Evolutionary conservation across 257 asterid species (phyloP).

Genomic region (Nicotiana benthamiana): DNA sequence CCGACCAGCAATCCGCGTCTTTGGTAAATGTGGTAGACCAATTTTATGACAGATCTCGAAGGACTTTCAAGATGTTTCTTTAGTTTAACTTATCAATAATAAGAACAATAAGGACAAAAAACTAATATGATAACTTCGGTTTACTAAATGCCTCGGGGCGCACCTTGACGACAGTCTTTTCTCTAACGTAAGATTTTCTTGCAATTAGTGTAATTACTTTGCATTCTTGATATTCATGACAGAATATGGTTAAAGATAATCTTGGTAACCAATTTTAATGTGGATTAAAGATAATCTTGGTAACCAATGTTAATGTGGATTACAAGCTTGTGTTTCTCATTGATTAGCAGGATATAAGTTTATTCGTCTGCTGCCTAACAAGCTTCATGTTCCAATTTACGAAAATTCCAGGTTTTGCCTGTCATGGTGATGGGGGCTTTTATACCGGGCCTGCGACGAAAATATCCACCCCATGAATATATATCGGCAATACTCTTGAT

Average conservation of each 20-base stretch:
- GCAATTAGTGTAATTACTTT: background rate
- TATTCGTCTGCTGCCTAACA: background rate
- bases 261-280: background rate
- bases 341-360: background rate
- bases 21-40: background rate
- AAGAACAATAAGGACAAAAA: background rate
- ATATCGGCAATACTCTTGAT: slow-evolving; percentile 76
- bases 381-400: background rate
- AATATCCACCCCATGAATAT: slow-evolving; percentile 77
- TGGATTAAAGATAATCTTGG: background rate
- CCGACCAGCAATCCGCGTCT: background rate
- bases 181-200: background rate
- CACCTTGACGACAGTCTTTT: background rate
- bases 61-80: background rate
- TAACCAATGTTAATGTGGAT: background rate
- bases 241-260: background rate
- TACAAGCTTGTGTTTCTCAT: background rate
- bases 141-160: background rate
- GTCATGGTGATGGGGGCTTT: slow-evolving; percentile 99
- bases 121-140: background rate
- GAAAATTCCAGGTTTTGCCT: slow-evolving; percentile 59
- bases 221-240: background rate
- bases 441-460: slow-evolving; percentile 82
- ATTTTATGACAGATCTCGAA: background rate
- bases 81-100: background rate